Evolutionary conservation across 805 yeast genomes (phyloP).

Genomic region (Grigorovia humatica): DNA sequence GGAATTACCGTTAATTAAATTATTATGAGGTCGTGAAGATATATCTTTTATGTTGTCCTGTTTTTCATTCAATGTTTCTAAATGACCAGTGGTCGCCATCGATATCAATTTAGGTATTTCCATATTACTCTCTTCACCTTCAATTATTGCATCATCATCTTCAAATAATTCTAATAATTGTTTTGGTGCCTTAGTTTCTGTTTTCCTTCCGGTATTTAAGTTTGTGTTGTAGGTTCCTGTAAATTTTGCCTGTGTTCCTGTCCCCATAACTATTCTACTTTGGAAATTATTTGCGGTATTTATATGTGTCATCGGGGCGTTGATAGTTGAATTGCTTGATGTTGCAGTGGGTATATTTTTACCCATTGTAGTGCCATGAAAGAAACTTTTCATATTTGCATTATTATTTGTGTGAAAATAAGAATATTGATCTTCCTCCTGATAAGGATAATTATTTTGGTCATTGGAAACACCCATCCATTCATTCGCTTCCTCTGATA

Average conservation of each 20-base stretch:
- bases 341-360: conserved; percentile 16
- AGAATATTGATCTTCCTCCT: conserved; percentile 24
- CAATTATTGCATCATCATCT: conserved; percentile 30
- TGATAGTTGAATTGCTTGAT: conserved; percentile 22
- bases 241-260: conserved; percentile 18
- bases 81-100: conserved; percentile 9
- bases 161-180: conserved; percentile 65
- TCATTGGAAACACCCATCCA: conserved; percentile 19
- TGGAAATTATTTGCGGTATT: conserved; percentile 13
- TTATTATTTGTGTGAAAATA: conserved; percentile 18
- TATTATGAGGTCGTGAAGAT: conserved; percentile 11
- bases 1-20: conserved; percentile 7
- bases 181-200: conserved; percentile 46
- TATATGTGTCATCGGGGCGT: conserved; percentile 16
- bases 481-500: conserved; percentile 21
- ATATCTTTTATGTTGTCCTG: neutral
- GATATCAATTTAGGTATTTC: conserved; percentile 13
- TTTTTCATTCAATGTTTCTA: conserved; percentile 10
- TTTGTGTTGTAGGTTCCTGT: conserved; percentile 17
- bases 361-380: conserved; percentile 26
- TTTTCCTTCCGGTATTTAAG: conserved; percentile 22
- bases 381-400: conserved; percentile 9
- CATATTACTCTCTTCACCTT: conserved; percentile 12
- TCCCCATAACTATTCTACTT: conserved; percentile 15
- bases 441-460: conserved; percentile 24